phyloP scores from a whole-genome alignment of 192 early-diverging fungal species.

The Glomus cerebriforme region DNA sequence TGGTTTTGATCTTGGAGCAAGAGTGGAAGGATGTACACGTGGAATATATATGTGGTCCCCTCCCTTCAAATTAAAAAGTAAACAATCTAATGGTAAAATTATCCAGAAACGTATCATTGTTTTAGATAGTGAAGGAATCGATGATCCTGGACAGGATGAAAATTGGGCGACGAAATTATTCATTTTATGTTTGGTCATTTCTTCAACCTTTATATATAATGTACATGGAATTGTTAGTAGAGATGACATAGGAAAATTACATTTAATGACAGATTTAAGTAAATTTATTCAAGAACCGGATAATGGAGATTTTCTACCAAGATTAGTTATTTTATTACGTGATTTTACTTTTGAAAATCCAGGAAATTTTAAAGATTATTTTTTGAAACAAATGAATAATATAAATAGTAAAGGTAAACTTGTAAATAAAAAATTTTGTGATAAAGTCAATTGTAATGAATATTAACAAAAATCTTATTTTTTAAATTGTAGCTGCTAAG shows the following conservation, averaged over 20 bases:
- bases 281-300: constrained; percentile 11
- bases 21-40: constrained; percentile 11
- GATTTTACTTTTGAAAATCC: constrained; percentile 3
- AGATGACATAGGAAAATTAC: constrained; percentile 19
- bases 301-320: constrained; percentile 2
- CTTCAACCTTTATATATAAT: constrained; percentile 27
- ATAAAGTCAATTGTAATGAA: too few relatives aligned
- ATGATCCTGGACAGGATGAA: constrained; percentile 23
- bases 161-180: constrained; percentile 22
- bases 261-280: constrained; percentile 22
- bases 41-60: constrained; percentile 25
- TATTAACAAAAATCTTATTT: too few relatives aligned
- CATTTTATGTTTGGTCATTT: constrained; percentile 17
- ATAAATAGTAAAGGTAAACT: neutral
- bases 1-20: neutral
- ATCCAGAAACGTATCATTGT: neutral
- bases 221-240: constrained; percentile 15
- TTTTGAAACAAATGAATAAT: neutral
- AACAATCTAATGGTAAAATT: neutral
- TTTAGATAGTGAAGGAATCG: constrained; percentile 20
- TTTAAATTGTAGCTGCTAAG: too few relatives aligned
- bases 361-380: constrained; percentile 3
- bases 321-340: constrained; percentile 13
- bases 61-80: neutral
- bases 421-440: too few relatives aligned